Evolutionary conservation across 1,284 basidiomycete genomes (phyloP).

Genomic region (Pseudozyma flocculosa): DNA sequence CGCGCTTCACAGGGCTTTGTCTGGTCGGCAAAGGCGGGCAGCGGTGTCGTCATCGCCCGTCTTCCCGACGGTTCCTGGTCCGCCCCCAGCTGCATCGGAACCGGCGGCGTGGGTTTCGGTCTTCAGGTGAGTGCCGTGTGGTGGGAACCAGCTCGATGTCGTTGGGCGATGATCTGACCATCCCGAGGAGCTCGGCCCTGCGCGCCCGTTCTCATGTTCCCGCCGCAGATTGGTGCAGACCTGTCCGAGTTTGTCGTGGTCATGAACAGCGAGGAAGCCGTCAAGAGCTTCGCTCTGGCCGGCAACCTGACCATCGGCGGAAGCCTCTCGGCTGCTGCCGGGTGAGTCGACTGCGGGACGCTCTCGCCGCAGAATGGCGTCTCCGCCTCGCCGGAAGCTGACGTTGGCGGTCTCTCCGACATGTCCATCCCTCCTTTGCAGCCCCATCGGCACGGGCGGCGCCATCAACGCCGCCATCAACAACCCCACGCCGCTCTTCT

Average conservation of each 20-base stretch:
- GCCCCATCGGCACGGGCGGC: conserved; percentile 92
- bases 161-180: too few species aligned
- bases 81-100: conserved; percentile 95
- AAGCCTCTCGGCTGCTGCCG: conserved; percentile 51
- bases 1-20: conserved; percentile 75
- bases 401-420: too few species aligned
- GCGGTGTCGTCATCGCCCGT: conserved; percentile 88
- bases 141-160: too few species aligned
- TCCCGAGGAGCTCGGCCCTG: too few species aligned
- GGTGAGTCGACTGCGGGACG: conserved; percentile 5
- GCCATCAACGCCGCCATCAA: conserved; percentile 82
- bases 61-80: conserved; percentile 96
- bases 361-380: too few species aligned
- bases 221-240: conserved; percentile 67
- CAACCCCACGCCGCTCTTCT: conserved; percentile 95
- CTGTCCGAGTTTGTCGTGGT: conserved; percentile 72
- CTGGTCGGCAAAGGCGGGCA: conserved; percentile 93
- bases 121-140: conserved; percentile 91
- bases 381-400: too few species aligned
- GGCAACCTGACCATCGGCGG: conserved; percentile 93
- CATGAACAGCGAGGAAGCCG: conserved; percentile 93
- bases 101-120: conserved; percentile 84
- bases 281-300: conserved; percentile 88
- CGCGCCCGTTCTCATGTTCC: neutral
- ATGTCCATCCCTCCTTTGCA: too few species aligned